Conservation (phyloP, 768 basidiomycete species). For the Crassisporium funariophilum region DNA sequence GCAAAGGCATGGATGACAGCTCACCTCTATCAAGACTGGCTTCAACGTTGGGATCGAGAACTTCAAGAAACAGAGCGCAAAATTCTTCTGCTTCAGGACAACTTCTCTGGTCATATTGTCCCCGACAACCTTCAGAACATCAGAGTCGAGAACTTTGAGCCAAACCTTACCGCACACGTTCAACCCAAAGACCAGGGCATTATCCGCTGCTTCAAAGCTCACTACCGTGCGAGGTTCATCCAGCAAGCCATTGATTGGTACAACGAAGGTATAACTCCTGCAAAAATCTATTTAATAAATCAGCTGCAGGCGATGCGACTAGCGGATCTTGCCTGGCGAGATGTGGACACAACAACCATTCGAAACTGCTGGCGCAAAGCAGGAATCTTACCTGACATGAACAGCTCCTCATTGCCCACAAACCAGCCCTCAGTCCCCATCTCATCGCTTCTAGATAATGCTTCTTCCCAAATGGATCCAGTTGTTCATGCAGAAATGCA, state of each 20-base stretch:
- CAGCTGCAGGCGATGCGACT: slow-evolving; percentile 40
- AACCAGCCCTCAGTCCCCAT: slow-evolving; percentile 18
- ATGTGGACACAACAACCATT: slow-evolving; percentile 34
- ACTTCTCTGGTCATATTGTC: slow-evolving; percentile 29
- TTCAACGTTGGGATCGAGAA: slow-evolving; percentile 32
- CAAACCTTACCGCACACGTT: slow-evolving; percentile 38
- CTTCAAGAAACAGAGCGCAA: slow-evolving; percentile 20
- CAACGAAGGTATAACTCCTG: slow-evolving; percentile 27
- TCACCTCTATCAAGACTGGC: slow-evolving; percentile 35
- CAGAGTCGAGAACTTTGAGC: slow-evolving; percentile 31
- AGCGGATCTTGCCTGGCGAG: slow-evolving; percentile 33
- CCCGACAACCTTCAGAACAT: slow-evolving; percentile 24
- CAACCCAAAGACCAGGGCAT: slow-evolving; percentile 41
- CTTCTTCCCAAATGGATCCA: slow-evolving; percentile 9
- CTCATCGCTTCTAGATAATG: slow-evolving; percentile 20
- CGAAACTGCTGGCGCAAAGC: slow-evolving; percentile 39
- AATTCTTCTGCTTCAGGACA: slow-evolving; percentile 35
- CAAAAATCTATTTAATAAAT: slow-evolving; percentile 39
- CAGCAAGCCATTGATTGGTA: slow-evolving; percentile 30
- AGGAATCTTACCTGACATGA: slow-evolving; percentile 34
- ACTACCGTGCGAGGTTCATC: slow-evolving; percentile 32
- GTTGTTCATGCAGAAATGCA: slow-evolving; percentile 20
- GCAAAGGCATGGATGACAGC: slow-evolving; percentile 41
- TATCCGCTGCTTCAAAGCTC: slow-evolving; percentile 37
- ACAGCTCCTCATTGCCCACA: neutral